phyloP scores from a whole-genome alignment of 2,329 filamentous ascomycete genomes.

The Metarhizium guizhouense region DNA sequence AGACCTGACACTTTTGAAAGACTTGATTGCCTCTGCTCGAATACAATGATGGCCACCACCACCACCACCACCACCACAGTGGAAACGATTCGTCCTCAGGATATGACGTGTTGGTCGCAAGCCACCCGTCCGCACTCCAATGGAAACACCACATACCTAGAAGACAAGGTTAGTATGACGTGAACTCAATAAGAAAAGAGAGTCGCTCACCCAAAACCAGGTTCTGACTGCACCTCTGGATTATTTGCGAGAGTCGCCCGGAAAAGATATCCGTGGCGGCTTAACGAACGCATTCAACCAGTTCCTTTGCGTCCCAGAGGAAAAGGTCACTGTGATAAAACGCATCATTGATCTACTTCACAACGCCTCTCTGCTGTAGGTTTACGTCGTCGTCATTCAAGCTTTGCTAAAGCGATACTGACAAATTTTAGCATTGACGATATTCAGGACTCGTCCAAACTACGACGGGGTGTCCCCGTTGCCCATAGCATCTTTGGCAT shows the following conservation, averaged over 20 bases:
- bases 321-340: slow-evolving; percentile 60
- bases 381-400: not conserved
- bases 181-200: not conserved
- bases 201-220: not conserved
- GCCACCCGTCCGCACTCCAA: not conserved
- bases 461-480: slow-evolving; percentile 36
- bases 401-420: slow-evolving; percentile 15
- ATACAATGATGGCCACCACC: not conserved
- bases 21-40: too few species aligned
- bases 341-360: slow-evolving; percentile 71
- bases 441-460: slow-evolving; percentile 37
- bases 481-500: slow-evolving; percentile 40
- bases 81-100: not conserved
- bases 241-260: slow-evolving; percentile 1
- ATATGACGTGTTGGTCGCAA: not conserved
- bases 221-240: not conserved
- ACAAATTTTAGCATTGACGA: slow-evolving; percentile 43
- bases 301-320: slow-evolving; percentile 61
- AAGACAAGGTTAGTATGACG: not conserved
- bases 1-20: too few species aligned
- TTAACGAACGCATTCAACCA: slow-evolving; percentile 53
- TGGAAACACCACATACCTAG: not conserved
- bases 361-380: slow-evolving; percentile 30
- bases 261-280: slow-evolving; percentile 1
- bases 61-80: not conserved